Evolutionary conservation across 306 rosid species (phyloP).

Genomic region (Cucumis melo): DNA sequence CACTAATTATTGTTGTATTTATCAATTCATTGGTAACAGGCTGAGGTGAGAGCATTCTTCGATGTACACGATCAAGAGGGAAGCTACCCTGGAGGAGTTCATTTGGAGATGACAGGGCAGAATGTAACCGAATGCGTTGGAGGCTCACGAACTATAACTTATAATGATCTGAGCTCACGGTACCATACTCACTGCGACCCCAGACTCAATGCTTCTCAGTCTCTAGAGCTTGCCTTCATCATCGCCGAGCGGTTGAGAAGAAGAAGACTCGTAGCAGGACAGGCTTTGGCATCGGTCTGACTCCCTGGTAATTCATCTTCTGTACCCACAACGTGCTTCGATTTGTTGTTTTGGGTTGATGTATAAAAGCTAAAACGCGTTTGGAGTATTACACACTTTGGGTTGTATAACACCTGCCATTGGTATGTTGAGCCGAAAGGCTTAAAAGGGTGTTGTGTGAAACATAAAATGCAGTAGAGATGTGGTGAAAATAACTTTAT

Average conservation of each 20-base stretch:
- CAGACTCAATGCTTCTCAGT: slow-evolving; percentile 28
- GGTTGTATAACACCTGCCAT: neutral
- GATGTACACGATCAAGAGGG: slow-evolving; percentile 36
- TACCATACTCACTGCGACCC: slow-evolving; percentile 30
- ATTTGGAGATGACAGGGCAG: slow-evolving; percentile 32
- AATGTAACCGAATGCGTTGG: slow-evolving; percentile 30
- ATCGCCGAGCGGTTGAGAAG: slow-evolving; percentile 24
- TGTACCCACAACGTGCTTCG: neutral
- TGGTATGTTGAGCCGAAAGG: neutral
- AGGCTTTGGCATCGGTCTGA: neutral
- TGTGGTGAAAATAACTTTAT: neutral
- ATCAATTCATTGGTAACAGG: neutral
- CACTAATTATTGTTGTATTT: no score
- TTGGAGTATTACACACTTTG: neutral
- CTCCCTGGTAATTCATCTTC: neutral
- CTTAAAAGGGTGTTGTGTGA: neutral
- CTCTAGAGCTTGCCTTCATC: slow-evolving; percentile 26
- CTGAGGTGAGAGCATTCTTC: slow-evolving; percentile 26
- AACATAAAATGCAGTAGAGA: neutral
- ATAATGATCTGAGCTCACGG: slow-evolving; percentile 24
- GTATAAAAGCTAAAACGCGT: neutral
- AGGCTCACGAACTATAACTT: slow-evolving; percentile 24
- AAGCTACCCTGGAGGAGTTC: slow-evolving; percentile 28
- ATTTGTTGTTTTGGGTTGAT: neutral
- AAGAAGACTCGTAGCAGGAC: slow-evolving; percentile 12